Percentiles rank a stretch among this genome's conserved stretches.
Conservation (phyloP, 176 grass and related monocot genomes). For the Oryza meridionalis region DNA sequence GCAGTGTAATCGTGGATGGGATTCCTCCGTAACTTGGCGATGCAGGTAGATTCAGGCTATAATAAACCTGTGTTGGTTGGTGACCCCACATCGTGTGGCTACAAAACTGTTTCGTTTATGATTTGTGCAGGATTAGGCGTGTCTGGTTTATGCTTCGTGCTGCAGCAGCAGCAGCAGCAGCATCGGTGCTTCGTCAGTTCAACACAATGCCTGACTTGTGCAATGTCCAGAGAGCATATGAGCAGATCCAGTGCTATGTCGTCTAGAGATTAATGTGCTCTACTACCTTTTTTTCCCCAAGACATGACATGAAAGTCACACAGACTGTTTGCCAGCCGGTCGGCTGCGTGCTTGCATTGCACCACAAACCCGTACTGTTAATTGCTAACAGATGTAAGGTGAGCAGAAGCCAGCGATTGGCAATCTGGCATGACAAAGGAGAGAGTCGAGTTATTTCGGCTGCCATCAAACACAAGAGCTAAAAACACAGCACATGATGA, state of each 20-base stretch:
- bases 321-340: not conserved
- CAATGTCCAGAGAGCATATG: not conserved
- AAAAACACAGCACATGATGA: slow-evolving; percentile 5
- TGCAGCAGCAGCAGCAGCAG: not conserved
- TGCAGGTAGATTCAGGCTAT: too few relatives aligned
- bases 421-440: not conserved
- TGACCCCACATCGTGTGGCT: not conserved
- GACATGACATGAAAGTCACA: too few relatives aligned
- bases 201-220: not conserved
- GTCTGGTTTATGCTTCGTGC: too few relatives aligned
- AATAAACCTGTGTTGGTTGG: not conserved
- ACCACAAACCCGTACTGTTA: not conserved
- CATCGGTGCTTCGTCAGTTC: not conserved
- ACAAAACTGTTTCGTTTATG: not conserved
- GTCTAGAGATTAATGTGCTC: not conserved
- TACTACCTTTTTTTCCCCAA: too few relatives aligned
- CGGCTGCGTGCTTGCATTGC: not conserved
- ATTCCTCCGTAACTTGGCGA: too few relatives aligned
- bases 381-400: not conserved
- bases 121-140: not conserved
- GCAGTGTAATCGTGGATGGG: too few relatives aligned
- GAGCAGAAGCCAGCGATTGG: not conserved
- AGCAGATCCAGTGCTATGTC: not conserved
- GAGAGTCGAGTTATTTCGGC: not conserved
- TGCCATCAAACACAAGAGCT: not conserved